A percentile compares a stretch with the other conserved stretches of the same genome.
Conservation (phyloP, 331 rosid genomes). For the Phaseolus coccineus region DNA sequence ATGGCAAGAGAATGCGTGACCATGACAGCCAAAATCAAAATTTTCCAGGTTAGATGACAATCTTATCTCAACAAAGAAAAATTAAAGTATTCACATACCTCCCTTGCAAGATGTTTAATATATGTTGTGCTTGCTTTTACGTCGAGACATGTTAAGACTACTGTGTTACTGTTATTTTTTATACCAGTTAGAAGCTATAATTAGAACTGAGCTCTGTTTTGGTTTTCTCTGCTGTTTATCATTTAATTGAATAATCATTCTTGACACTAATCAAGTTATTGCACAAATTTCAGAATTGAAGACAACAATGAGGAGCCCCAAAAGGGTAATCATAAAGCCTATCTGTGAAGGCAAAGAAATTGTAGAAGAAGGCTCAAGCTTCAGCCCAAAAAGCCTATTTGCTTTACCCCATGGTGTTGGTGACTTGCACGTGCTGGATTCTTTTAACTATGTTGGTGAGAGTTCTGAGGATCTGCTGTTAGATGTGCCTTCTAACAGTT, state of each 20-base stretch:
- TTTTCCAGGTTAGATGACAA: conserved; percentile 70
- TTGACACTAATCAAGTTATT: conserved; percentile 32
- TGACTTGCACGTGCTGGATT: conserved; percentile 69
- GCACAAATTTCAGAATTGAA: conserved; percentile 67
- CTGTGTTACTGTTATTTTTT: neutral
- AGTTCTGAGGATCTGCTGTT: conserved; percentile 87
- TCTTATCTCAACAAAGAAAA: conserved; percentile 21
- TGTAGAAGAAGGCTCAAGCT: conserved; percentile 77
- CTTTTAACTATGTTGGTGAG: conserved; percentile 66
- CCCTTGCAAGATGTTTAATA: conserved; percentile 30
- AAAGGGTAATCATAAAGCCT: conserved; percentile 67
- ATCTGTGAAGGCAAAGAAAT: conserved; percentile 66
- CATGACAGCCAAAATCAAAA: conserved; percentile 61
- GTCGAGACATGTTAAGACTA: neutral
- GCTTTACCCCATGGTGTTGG: conserved; percentile 78
- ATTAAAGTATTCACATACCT: neutral
- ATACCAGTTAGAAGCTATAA: neutral
- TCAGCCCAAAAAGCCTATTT: conserved; percentile 83
- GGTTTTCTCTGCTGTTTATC: conserved; percentile 23
- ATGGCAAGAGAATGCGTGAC: conserved; percentile 59
- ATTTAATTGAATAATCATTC: conserved; percentile 39
- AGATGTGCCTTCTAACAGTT: conserved; percentile 82
- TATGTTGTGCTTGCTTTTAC: neutral
- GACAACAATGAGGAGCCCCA: conserved; percentile 80
- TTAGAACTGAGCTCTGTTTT: conserved; percentile 16